Conservation (phyloP, 495 filamentous ascomycete genomes). For the Durotheca rogersii region DNA sequence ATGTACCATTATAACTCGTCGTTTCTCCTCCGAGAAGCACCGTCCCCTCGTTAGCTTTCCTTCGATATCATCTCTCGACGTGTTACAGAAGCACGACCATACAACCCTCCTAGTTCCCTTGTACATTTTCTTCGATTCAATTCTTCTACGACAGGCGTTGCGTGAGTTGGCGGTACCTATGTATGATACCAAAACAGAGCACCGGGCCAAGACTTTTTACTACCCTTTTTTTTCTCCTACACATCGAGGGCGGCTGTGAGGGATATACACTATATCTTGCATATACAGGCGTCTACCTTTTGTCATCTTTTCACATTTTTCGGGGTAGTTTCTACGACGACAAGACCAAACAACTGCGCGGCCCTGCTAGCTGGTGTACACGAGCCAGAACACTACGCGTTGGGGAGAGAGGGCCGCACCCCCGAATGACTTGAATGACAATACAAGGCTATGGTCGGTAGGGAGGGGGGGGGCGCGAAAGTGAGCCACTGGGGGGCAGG, state of each 20-base stretch:
- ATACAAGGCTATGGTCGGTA: conserved; percentile 12
- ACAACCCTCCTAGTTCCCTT: conserved; percentile 17
- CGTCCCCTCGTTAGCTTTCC: conserved; percentile 21
- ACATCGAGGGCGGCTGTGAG: conserved; percentile 18
- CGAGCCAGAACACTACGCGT: conserved; percentile 19
- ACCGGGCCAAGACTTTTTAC: conserved; percentile 21
- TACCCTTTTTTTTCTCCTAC: conserved; percentile 22
- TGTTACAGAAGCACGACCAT: conserved; percentile 11
- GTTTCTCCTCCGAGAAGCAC: conserved; percentile 11
- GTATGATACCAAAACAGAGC: conserved; percentile 29
- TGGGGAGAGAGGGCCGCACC: conserved; percentile 8
- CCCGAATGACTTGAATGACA: conserved; percentile 27
- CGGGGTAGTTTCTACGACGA: conserved; percentile 20
- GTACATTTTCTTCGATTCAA: conserved; percentile 17
- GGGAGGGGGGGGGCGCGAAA: too few relatives aligned
- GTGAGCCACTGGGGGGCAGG: conserved; percentile 1
- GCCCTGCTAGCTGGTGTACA: conserved; percentile 11
- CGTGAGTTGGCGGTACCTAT: too few relatives aligned
- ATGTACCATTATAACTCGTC: conserved; percentile 20
- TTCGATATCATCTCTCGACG: conserved; percentile 14
- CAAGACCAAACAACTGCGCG: conserved; percentile 1
- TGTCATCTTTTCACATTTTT: conserved; percentile 25
- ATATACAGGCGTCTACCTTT: conserved; percentile 35
- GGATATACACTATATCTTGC: conserved; percentile 27
- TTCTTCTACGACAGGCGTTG: conserved; percentile 24